Conservation (phyloP, 176 grass and related monocot genomes). For the Pontederia paniculata region DNA sequence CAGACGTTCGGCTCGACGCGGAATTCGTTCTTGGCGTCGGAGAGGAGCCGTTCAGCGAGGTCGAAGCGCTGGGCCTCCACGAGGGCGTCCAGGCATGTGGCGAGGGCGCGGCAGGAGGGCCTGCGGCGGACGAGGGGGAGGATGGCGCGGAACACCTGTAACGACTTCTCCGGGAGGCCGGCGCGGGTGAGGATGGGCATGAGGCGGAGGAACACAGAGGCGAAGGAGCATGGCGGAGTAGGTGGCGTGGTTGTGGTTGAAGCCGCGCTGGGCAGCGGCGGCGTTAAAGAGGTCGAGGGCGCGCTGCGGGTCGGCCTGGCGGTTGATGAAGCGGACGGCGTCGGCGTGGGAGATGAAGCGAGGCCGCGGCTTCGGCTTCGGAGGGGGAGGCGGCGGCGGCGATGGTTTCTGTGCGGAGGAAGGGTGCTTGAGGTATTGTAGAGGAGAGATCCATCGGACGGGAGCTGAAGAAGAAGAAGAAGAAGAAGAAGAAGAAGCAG, state of each 20-base stretch:
- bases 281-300: conserved; percentile 87
- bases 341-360: conserved; percentile 52
- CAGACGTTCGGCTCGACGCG: conserved; percentile 49
- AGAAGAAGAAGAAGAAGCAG: conserved; percentile 4
- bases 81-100: conserved; percentile 67
- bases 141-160: conserved; percentile 43
- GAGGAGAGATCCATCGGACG: conserved; percentile 65
- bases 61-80: conserved; percentile 27
- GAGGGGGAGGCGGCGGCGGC: conserved; percentile 4
- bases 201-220: conserved; percentile 63
- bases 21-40: conserved; percentile 40
- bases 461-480: background rate
- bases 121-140: conserved; percentile 32
- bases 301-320: conserved; percentile 38
- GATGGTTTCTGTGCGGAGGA: background rate
- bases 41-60: conserved; percentile 24
- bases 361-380: conserved; percentile 5
- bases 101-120: conserved; percentile 58
- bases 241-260: conserved; percentile 67
- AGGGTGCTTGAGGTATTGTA: conserved; percentile 38
- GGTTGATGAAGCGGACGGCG: conserved; percentile 50
- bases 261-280: conserved; percentile 45
- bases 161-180: conserved; percentile 34
- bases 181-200: conserved; percentile 42
- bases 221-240: conserved; percentile 73